Evolutionary conservation across 176 grass and related monocot genomes (phyloP).

Genomic region (Eragrostis curvula): DNA sequence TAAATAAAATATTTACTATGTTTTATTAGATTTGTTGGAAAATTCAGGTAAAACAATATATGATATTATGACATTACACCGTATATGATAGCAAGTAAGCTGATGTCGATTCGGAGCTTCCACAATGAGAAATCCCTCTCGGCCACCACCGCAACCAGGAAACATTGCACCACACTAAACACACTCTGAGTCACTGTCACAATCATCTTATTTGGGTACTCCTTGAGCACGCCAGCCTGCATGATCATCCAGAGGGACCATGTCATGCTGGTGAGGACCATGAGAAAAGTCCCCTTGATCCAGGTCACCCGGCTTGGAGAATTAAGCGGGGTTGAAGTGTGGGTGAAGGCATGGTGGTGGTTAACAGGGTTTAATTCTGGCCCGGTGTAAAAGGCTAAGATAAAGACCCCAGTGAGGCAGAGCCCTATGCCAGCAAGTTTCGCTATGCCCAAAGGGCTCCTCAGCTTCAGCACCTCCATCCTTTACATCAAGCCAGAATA

Average conservation of each 20-base stretch:
- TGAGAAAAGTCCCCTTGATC: no score
- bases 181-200: constrained; percentile 47
- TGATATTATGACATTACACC: neutral
- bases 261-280: no score
- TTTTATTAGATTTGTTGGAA: neutral
- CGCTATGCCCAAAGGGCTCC: constrained; percentile 36
- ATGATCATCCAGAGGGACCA: constrained; percentile 58
- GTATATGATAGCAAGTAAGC: constrained; percentile 50
- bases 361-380: no score
- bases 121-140: constrained; percentile 61
- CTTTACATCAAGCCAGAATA: constrained; percentile 14
- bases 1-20: neutral
- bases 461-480: constrained; percentile 60
- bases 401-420: no score
- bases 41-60: neutral
- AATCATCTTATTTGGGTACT: constrained; percentile 63
- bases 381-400: no score
- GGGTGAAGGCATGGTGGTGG: no score
- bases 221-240: constrained; percentile 60
- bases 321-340: constrained; percentile 17
- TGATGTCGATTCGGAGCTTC: constrained; percentile 51
- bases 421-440: no score
- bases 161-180: constrained; percentile 51
- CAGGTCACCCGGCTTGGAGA: no score
- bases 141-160: constrained; percentile 36